These are phyloP conservation scores for Daldinia caldariorum DNA, from an alignment of 495 filamentous ascomycete species.

Conservation along the genomic window DNA sequence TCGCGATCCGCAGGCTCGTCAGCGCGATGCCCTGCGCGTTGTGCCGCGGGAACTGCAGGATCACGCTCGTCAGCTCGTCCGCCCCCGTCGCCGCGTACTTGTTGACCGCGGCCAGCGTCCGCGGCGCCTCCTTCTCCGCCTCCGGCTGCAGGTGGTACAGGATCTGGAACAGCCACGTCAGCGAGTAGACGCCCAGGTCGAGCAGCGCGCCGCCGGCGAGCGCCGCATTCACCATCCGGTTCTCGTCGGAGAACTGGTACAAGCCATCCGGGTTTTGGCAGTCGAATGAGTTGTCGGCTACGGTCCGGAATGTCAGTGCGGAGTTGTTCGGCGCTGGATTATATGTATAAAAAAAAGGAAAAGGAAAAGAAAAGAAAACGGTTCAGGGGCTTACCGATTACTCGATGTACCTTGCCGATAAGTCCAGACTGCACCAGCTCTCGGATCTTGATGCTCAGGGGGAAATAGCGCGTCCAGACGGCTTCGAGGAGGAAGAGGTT, in stretches of 20 bases:
- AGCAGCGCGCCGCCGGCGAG: constrained; percentile 86
- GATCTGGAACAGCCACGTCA: constrained; percentile 94
- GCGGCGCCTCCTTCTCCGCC: constrained; percentile 60
- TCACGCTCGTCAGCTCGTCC: constrained; percentile 82
- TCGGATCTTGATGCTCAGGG: constrained; percentile 77
- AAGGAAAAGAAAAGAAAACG: too few relatives aligned
- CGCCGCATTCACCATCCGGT: constrained; percentile 88
- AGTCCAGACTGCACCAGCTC: constrained; percentile 72
- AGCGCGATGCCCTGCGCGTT: constrained; percentile 79
- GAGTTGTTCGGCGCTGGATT: too few relatives aligned
- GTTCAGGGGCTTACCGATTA: constrained; percentile 60
- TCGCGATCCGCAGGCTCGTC: constrained; percentile 73
- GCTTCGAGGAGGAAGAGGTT: constrained; percentile 96
- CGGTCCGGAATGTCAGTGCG: constrained; percentile 18
- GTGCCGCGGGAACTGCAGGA: constrained; percentile 77
- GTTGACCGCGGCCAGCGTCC: constrained; percentile 68
- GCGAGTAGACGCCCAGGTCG: constrained; percentile 86
- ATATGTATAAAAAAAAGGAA: too few relatives aligned
- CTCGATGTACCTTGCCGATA: constrained; percentile 81
- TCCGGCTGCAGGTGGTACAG: constrained; percentile 81
- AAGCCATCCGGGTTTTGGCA: constrained; percentile 52
- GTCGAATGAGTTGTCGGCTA: constrained; percentile 69
- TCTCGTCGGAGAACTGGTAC: constrained; percentile 59
- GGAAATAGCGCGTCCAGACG: constrained; percentile 95
- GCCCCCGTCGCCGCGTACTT: constrained; percentile 83